Base-by-base conservation (phyloP, 495 filamentous ascomycete genomes). In the Aspergillus bertholletiae region DNA sequence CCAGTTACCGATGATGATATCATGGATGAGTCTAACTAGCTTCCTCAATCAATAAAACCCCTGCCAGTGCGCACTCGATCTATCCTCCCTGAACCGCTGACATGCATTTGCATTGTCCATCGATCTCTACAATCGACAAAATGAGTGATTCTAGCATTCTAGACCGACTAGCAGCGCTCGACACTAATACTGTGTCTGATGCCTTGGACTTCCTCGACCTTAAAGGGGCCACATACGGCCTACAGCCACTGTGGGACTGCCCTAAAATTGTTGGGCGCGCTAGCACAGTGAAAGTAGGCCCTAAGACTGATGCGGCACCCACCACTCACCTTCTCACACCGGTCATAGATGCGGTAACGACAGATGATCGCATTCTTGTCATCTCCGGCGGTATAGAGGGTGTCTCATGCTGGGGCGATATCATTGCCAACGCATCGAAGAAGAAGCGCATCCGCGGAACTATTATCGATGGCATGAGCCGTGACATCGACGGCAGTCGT, bases 391-490 rank as follows among this genome's bases (percentile, higher is more conserved):
- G 61, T n/a, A 46, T 32, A 3, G 54, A 60, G 0, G 57, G 57
- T 3, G 21, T 64, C 13, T 60, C 61, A 7, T 64, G 61, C 51
- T 64, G 61, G 61, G 61, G 55, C 20, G 57, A 64, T 37, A 64
- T 64, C 39, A 23, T 64, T 21, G 61, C 57, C 47, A 64, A 64
- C 44, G 61, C 61, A 27, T 58, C 57, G 4, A 53, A 56, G 28
- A 17, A 37, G 48, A 64, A 60, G 37, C 4, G 26, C 0, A 64
- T 64, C 30, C 61, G 61, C 1, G 61, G 61, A 44, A 60, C 61
- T n/a, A 51, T 64, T 55, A 64, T 64, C 51, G 57, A 64, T 26
- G 61, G 61, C 32, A 58, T 64, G 57, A 58, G 61, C 45, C 61
- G 61, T 5, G 57, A 64, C 21, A 64, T 60, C 20, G 61, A 60